phyloP scores from a whole-genome alignment of 106 monocot species.

The Dactylorhiza incarnata region DNA sequence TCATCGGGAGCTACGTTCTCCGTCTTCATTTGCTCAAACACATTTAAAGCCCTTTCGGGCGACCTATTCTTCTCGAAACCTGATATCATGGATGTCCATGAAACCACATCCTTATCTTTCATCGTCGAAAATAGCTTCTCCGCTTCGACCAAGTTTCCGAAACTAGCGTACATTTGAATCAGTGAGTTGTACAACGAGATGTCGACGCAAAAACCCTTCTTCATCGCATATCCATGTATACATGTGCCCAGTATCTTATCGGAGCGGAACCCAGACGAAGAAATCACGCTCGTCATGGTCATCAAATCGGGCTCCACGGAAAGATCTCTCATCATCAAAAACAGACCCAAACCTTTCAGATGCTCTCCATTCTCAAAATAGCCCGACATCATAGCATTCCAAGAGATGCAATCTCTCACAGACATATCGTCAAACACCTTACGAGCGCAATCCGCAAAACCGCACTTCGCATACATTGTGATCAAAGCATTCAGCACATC shows the following conservation, averaged over 20 bases:
- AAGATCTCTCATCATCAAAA: constrained; percentile 41
- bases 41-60: constrained; percentile 50
- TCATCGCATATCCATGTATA: constrained; percentile 61
- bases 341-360: constrained; percentile 42
- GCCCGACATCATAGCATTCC: constrained; percentile 94
- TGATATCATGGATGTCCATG: constrained; percentile 96
- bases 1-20: constrained; percentile 49
- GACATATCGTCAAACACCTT: constrained; percentile 65
- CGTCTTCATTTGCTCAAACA: constrained; percentile 47
- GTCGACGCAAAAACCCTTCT: constrained; percentile 35
- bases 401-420: constrained; percentile 52
- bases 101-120: constrained; percentile 52
- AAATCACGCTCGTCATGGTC: constrained; percentile 71
- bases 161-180: constrained; percentile 66
- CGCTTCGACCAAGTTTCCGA: constrained; percentile 36
- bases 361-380: constrained; percentile 61
- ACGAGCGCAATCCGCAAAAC: constrained; percentile 26
- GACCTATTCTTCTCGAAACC: constrained; percentile 66
- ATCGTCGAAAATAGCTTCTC: constrained; percentile 49
- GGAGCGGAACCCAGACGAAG: constrained; percentile 32
- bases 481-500: constrained; percentile 75
- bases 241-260: constrained; percentile 30
- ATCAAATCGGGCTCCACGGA: constrained; percentile 70
- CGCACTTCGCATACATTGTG: constrained; percentile 81
- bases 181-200: constrained; percentile 51